Conservation (phyloP, 257 asterid species). For the Cruciata laevipes region DNA sequence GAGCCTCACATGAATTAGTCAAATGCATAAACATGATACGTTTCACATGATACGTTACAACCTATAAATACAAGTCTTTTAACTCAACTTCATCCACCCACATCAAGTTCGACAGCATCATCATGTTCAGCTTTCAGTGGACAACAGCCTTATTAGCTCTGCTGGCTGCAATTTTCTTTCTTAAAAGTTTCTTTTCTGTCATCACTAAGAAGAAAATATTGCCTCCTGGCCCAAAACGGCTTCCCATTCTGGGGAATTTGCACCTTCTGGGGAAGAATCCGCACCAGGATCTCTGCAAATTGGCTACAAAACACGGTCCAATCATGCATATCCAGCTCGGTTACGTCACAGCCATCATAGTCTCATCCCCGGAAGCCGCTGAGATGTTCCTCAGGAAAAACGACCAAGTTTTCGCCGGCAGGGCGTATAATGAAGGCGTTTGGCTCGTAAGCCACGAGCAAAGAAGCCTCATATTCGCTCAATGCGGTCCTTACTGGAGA, state of each 20-base stretch:
- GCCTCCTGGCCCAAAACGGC: constrained; percentile 27
- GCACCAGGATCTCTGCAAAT: constrained; percentile 11
- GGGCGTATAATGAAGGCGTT: constrained; percentile 15
- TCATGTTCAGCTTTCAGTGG: neutral
- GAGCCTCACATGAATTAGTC: too few relatives aligned
- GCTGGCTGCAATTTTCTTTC: neutral
- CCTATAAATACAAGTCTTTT: too few relatives aligned
- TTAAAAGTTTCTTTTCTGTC: neutral
- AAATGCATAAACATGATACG: too few relatives aligned
- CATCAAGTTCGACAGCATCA: neutral
- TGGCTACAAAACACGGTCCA: constrained; percentile 22
- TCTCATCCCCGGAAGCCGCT: constrained; percentile 20
- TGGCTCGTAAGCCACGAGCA: constrained; percentile 13
- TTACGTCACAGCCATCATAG: constrained; percentile 11
- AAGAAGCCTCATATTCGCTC: constrained; percentile 11
- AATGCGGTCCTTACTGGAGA: constrained; percentile 23
- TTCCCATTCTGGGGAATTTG: constrained; percentile 21
- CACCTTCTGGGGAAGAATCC: constrained; percentile 24
- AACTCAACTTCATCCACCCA: neutral
- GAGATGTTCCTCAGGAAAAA: constrained; percentile 20
- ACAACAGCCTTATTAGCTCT: neutral
- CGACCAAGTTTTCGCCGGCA: constrained; percentile 19
- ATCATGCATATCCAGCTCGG: constrained; percentile 20
- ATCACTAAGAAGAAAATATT: constrained; percentile 3
- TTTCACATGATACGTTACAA: too few relatives aligned